Evolutionary conservation across 2,329 filamentous ascomycete species (phyloP), one percentile per base, ranked within the genome.

Genomic region (Colletotrichum cuscutae): DNA sequence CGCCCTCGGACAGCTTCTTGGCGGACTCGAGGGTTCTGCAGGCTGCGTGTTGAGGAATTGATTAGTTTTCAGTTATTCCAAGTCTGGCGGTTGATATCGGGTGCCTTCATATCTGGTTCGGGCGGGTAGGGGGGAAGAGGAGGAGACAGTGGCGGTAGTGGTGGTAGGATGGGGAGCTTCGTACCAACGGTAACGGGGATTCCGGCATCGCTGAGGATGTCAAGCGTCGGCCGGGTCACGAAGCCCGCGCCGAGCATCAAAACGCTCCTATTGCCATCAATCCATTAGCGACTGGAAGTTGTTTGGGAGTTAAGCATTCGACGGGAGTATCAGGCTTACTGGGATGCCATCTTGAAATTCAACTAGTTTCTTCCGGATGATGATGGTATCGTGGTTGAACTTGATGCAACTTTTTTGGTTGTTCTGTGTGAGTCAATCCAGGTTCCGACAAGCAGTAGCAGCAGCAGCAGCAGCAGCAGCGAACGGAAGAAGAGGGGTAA

Each of bases 11-110:
- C 75, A 98, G 91, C 78, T 90, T 90, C 88, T 97, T 86, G 70
- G 95, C 95, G 66, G 86, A 90, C 78, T 92, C 90, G 69, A 97
- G 88, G 57, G 93, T 96, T 82, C 95, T 88, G 89, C 95, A 97
- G 78, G 95, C 94, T 94, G 77, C 37, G 35, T 26, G 28, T 35
- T 32, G n/a, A n/a, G 9, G 49, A 49, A 8, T n/a, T 24, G 26
- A 46, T 37, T 9, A 49, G 42, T 7, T 15, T 28, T 13, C 46
- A 12, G 22, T 4, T 9, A 37, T n/a, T 12, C 26, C 7, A 7
- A 30, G 11, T 37, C 13, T 42, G 22, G 22, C 3, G 22, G 52
- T 54, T 28, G 35, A 24, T n/a, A 24, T 26, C n/a, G 9, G 37
- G 56, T 22, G 49, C 15, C n/a, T n/a, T 28, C 24, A 54, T 54